phyloP scores from a whole-genome alignment of 1,284 basidiomycete genomes.

The Lignosus rhinocerotis region DNA sequence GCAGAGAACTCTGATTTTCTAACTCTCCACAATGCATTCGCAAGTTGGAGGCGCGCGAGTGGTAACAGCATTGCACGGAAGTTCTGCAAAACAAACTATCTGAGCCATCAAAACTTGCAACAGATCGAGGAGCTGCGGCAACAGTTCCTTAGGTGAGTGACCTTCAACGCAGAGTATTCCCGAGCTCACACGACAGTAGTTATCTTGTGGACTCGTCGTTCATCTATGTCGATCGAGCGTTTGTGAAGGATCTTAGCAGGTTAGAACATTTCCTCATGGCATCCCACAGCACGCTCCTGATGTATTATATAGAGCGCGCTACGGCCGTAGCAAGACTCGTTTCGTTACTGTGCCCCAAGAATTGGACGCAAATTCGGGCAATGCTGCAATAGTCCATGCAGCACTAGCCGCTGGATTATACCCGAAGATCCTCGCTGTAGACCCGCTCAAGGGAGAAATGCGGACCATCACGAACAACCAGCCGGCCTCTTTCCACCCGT shows the following conservation, averaged over 20 bases:
- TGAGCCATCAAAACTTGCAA: constrained; percentile 92
- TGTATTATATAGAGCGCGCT: constrained; percentile 64
- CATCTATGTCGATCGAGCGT: constrained; percentile 67
- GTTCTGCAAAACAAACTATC: constrained; percentile 83
- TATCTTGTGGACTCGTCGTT: constrained; percentile 89
- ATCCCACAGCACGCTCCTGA: not conserved
- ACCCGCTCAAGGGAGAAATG: constrained; percentile 58
- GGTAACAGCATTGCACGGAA: constrained; percentile 63
- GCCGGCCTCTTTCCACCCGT: constrained; percentile 85
- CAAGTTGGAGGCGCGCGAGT: constrained; percentile 84
- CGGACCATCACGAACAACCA: constrained; percentile 90
- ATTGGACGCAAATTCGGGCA: constrained; percentile 71
- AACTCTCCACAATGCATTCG: constrained; percentile 90
- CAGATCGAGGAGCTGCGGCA: constrained; percentile 97
- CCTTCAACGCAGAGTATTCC: not conserved
- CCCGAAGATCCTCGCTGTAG: constrained; percentile 85
- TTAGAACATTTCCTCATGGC: constrained; percentile 38
- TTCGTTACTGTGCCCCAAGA: constrained; percentile 79
- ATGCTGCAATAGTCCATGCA: constrained; percentile 72
- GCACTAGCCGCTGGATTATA: constrained; percentile 89
- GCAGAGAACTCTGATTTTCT: constrained; percentile 95
- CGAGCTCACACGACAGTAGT: constrained; percentile 35
- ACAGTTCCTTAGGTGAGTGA: constrained; percentile 78
- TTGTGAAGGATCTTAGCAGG: constrained; percentile 76
- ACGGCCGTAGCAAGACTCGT: constrained; percentile 69